Percentiles rank a stretch among this genome's conserved stretches.
Conservation (phyloP, 1,139 yeast species). For the Debaryomycetaceae sp. region DNA sequence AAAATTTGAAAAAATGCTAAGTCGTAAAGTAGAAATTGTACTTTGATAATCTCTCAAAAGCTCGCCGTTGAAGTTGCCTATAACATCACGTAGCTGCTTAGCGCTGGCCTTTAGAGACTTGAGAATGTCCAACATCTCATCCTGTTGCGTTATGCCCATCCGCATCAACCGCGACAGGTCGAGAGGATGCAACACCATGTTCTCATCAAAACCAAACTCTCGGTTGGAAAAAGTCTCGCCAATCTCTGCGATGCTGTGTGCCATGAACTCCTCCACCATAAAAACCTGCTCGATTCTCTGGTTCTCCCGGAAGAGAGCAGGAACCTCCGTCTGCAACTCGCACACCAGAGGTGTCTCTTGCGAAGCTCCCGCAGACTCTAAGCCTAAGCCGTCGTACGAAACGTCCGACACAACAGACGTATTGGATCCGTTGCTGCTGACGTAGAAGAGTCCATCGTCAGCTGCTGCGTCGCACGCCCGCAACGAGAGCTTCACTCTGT, state of each 20-base stretch:
- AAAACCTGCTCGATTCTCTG: conserved; percentile 6
- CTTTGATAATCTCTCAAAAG: conserved; percentile 3
- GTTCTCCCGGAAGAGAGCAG: conserved; percentile 4
- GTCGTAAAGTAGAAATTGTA: conserved; percentile 3
- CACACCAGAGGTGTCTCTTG: conserved; percentile 4
- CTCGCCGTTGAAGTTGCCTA: conserved; percentile 5
- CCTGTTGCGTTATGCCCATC: conserved; percentile 2
- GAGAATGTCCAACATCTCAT: conserved; percentile 3
- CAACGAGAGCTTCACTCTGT: conserved; percentile 6
- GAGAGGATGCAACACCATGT: conserved; percentile 5
- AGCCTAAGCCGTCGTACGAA: conserved; percentile 1
- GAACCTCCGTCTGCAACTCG: conserved; percentile 6
- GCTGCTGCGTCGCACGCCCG: conserved; percentile 2
- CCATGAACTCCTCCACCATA: conserved; percentile 7
- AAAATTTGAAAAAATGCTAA: conserved; percentile 6
- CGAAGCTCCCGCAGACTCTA: not conserved
- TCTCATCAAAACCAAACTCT: conserved; percentile 2
- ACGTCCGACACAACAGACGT: conserved; percentile 4
- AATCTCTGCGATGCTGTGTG: conserved; percentile 5
- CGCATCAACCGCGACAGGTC: conserved; percentile 1
- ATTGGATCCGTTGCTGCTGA: conserved; percentile 5
- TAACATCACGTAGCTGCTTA: conserved; percentile 2
- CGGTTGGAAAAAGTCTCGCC: conserved; percentile 4
- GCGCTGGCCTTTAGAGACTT: conserved; percentile 1
- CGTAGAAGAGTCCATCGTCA: conserved; percentile 3